These are phyloP conservation scores for Gynostemma pentaphyllum DNA, from an alignment of 306 rosid genomes.

Conservation along the genomic window DNA sequence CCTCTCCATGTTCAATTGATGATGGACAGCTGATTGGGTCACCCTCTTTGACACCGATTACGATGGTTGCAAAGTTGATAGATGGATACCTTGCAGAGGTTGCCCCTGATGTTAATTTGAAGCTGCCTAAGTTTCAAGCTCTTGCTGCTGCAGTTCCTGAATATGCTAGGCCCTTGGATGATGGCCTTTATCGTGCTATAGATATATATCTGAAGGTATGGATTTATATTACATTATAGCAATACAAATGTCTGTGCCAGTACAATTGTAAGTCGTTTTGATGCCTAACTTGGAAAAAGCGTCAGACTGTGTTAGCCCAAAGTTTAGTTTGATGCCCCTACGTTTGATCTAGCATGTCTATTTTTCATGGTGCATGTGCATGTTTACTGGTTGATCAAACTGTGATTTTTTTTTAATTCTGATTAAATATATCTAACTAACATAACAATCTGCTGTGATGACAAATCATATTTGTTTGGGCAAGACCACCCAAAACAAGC, in stretches of 20 bases:
- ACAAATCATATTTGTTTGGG: background rate
- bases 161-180: slow-evolving; percentile 89
- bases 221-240: background rate
- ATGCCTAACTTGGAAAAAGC: background rate
- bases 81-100: slow-evolving; percentile 99
- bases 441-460: background rate
- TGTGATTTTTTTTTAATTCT: background rate
- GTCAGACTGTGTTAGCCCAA: background rate
- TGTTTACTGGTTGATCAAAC: background rate
- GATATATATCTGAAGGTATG: slow-evolving; percentile 91
- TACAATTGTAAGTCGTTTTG: background rate
- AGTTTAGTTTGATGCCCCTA: background rate
- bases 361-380: background rate
- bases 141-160: slow-evolving; percentile 97
- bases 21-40: slow-evolving; percentile 83
- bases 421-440: background rate
- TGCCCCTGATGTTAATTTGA: slow-evolving; percentile 90
- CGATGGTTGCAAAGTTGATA: slow-evolving; percentile 88
- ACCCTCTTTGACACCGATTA: slow-evolving; percentile 82
- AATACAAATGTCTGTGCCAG: background rate
- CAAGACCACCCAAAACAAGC: background rate
- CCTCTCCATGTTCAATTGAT: slow-evolving; percentile 71
- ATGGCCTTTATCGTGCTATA: slow-evolving; percentile 90
- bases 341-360: background rate
- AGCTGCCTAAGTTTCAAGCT: slow-evolving; percentile 79